Base-by-base conservation (phyloP, 2,329 filamentous ascomycete genomes). In the Hypoxylon sp. region DNA sequence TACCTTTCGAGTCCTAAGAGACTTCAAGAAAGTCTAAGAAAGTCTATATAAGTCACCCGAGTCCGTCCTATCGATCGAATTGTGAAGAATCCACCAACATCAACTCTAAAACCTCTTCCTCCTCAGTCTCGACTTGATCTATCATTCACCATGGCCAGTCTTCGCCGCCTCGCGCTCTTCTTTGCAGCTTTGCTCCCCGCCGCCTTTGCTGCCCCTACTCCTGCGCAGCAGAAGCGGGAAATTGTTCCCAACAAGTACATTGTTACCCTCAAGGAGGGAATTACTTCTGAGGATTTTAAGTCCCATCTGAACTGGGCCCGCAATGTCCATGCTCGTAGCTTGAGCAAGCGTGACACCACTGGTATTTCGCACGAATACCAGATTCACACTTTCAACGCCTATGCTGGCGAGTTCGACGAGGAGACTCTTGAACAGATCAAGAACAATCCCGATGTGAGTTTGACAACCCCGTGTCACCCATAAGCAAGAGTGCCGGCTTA, bases 361-460 rank as follows among this genome's bases (percentile, higher is more conserved):
- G 80, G 80, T 59, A 73, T 85, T 9, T 80, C 83, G 71, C 80
- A 81, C 70, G 79, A 78, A 13, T 84, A 80, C 75, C 76, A 76
- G 44, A 81, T 85, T 72, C 74, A 78, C 44, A 74, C 77, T 51
- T 84, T 82, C 74, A 81, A 81, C 53, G 81, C 75, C 19, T 83
- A 84, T 50, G 75, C 80, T 6, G 81, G 80, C 17, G 77, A 80
- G 29, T 84, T 86, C 66, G 83, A 85, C 70, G 78, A 79, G 11
- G 77, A 76, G 42, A 83, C 78, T 29, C 77, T 82, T 33, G 76
- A 76, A 46, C 75, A 79, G 66, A 82, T 85, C 67, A 79, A 76
- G 63, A 76, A 71, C 29, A 78, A 72, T 71, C 75, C 75, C 9
- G 75, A 80, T 71, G 78, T 82, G 63, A 59, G 73, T 62, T 64